Base-by-base conservation (phyloP, 495 filamentous ascomycete species). In the Hypoxylon fragiforme region DNA sequence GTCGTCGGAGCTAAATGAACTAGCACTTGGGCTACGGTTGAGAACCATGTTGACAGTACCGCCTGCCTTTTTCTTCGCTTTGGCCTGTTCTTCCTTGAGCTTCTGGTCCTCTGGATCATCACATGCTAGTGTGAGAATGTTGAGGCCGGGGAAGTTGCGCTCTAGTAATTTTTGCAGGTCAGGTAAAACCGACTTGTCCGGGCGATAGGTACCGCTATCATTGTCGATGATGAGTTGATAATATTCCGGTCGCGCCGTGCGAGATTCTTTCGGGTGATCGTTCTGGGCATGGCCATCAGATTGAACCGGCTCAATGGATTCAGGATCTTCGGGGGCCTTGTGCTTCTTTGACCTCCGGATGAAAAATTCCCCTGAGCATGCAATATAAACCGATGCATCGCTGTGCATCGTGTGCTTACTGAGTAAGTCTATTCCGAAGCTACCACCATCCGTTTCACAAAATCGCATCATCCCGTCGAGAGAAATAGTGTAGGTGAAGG, bases 381-480 rank as follows among this genome's bases (percentile, higher is more conserved):
- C 91, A 50, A 97, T 87, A 66, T 96, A 95, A 14, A 87, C 86
- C 12, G 85, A 85, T 3, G 95, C 91, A 70, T 96, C 85, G 64
- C 87, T 91, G 64, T 97, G 92, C 87, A 97, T 91, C 22, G 88
- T 95, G 67, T 97, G 92, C 67, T 97, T 97, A 60, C 83, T 88
- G 48, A 97, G 71, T 50, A 97, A 69, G 64, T 97, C 92, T 48
- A 97, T 89, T 21, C 91, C 89, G 48, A 97, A 96, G 65, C 96
- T n/a, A n/a, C n/a, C n/a, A n/a, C n/a, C n/a, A n/a, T n/a, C n/a
- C 0, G 92, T 97, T 68, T 96, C 91, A 0, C 92, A 96, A 70
- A 96, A 97, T 16, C 90, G 85, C 60, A 94, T 77, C 24, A 89
- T 76, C 3, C 85, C 87, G 59, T 97, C 92, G 13, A 97, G 77